Base-by-base conservation (phyloP, 2,329 filamentous ascomycete genomes). In the Sporothrix phasma region DNA sequence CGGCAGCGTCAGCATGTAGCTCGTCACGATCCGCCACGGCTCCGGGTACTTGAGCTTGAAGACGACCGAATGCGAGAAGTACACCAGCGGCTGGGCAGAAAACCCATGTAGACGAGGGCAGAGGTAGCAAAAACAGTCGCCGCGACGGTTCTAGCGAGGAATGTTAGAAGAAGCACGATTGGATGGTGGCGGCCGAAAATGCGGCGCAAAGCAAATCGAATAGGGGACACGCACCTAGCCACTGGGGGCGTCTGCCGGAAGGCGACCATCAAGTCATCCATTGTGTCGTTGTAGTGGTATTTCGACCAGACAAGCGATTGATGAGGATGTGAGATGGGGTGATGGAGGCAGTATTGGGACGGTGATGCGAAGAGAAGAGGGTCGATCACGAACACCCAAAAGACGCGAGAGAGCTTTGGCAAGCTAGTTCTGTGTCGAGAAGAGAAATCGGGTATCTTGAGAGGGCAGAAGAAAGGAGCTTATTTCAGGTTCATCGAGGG, bases 101-200 rank as follows among this genome's bases (percentile, higher is more conserved):
- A 70, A 46, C 81, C 77, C 41, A 83, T 78, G 73, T 88, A 81
- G 63, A 84, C 81, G 43, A 83, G 75, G 49, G 85, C 76, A 34
- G 88, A 91, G 66, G 85, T 79, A 45, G 80, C 73, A 68, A 90
- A 80, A 61, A 87, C 81, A 60, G 82, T 79, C 63, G 84, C 84
- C 70, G 87, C 84, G 67, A 91, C 76, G 64, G 86, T 89, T 78
- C 89, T 91, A 63, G 5, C 19, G 37, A 24, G 34, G 17, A 39
- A 24, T 13, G 62, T 56, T 29, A 65, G 46, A n/a, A 29, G 15
- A 19, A 13, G 29, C 49, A 26, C 26, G 22, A 26, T 47, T 45
- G 29, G 34, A 37, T 37, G 8, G n/a, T n/a, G n/a, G n/a, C 31
- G 8, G 5, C 8, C 34, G 34, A 37, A 37, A 10, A 37, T 37